These are phyloP conservation scores for Angophora floribunda DNA, from an alignment of 345 rosid genomes.

Conservation along the genomic window DNA sequence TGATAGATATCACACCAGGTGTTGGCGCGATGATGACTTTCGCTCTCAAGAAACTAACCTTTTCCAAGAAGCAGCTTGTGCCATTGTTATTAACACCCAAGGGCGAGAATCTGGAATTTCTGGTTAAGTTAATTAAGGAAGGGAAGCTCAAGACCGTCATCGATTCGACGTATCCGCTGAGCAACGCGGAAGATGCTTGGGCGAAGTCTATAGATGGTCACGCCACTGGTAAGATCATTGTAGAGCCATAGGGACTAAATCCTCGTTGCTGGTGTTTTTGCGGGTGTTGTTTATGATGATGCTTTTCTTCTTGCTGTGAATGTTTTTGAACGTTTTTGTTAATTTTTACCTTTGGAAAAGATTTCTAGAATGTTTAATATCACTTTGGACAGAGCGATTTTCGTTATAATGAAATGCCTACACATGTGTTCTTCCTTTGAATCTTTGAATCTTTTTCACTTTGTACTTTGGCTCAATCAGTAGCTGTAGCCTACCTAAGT, in stretches of 20 bases:
- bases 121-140: slow-evolving; percentile 46
- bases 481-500: not conserved
- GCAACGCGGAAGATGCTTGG: slow-evolving; percentile 76
- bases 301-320: not conserved
- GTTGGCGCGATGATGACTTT: slow-evolving; percentile 28
- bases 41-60: slow-evolving; percentile 40
- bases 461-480: not conserved
- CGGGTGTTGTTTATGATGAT: not conserved
- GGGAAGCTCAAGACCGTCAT: slow-evolving; percentile 58
- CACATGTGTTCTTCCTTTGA: not conserved
- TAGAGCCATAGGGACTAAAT: slow-evolving; percentile 25
- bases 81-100: slow-evolving; percentile 33
- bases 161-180: slow-evolving; percentile 46
- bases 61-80: slow-evolving; percentile 58
- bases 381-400: not conserved
- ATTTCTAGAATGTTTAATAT: not conserved
- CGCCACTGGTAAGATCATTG: slow-evolving; percentile 74
- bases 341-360: not conserved
- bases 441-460: not conserved
- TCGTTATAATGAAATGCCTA: not conserved
- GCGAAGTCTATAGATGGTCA: slow-evolving; percentile 56
- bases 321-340: not conserved
- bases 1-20: slow-evolving; percentile 50
- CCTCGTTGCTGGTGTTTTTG: not conserved
- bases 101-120: slow-evolving; percentile 33